Conservation (phyloP, 176 grass and related monocot species). For the Triticum monococcum region DNA sequence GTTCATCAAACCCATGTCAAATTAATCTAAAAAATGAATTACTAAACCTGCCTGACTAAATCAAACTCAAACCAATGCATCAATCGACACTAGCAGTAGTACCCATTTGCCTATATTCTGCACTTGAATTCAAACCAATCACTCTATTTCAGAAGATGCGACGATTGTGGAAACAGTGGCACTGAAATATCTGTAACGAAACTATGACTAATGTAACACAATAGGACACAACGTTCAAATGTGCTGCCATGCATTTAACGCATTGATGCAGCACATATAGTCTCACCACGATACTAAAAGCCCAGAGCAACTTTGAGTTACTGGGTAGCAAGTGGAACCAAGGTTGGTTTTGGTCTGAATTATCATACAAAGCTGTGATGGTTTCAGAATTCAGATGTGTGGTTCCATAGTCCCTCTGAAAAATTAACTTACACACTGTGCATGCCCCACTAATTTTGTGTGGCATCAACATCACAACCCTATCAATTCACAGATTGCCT, state of each 20-base stretch:
- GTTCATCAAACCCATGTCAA: too few relatives aligned
- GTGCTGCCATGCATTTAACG: not conserved
- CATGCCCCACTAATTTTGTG: not conserved
- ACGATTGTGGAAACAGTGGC: too few relatives aligned
- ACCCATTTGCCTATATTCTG: too few relatives aligned
- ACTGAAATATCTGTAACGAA: not conserved
- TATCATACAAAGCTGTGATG: not conserved
- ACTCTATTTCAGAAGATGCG: too few relatives aligned
- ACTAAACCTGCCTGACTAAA: too few relatives aligned
- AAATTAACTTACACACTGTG: not conserved
- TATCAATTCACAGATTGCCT: not conserved
- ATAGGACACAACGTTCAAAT: not conserved
- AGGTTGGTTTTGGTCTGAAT: not conserved
- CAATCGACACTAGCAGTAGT: too few relatives aligned
- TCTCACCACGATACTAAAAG: not conserved
- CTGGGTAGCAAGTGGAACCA: not conserved
- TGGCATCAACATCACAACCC: not conserved
- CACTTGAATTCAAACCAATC: too few relatives aligned
- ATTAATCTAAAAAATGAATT: too few relatives aligned
- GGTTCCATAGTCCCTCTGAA: not conserved
- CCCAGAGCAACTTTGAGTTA: not conserved
- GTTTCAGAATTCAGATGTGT: slow-evolving; percentile 22
- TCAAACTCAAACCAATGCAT: too few relatives aligned
- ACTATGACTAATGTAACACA: not conserved
- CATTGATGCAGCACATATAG: not conserved